These are phyloP conservation scores for Thozetella sp. DNA, from an alignment of 495 filamentous ascomycete genomes.

Conservation along the genomic window DNA sequence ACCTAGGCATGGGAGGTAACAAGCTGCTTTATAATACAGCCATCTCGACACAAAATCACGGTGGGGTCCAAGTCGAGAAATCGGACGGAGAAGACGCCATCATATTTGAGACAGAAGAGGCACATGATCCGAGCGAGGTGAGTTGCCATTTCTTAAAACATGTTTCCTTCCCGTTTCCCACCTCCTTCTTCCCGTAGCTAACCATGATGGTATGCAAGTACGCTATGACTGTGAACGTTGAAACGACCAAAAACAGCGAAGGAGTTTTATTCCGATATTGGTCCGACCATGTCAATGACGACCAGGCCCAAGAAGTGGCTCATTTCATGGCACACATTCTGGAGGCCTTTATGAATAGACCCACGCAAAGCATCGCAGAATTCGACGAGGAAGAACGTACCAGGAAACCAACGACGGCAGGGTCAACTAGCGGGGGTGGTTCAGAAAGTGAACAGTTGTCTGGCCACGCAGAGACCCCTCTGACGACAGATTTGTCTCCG, in stretches of 20 bases:
- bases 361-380: slow-evolving; percentile 7
- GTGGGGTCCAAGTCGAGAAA: not conserved
- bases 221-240: slow-evolving; percentile 56
- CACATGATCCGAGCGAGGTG: slow-evolving; percentile 26
- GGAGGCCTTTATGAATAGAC: slow-evolving; percentile 36
- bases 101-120: slow-evolving; percentile 20
- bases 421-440: not conserved
- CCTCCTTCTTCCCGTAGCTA: not conserved
- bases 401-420: not conserved
- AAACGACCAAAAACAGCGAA: slow-evolving; percentile 46
- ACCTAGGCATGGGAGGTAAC: slow-evolving; percentile 44
- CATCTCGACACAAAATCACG: slow-evolving; percentile 38
- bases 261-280: slow-evolving; percentile 60
- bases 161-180: not conserved
- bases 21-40: slow-evolving; percentile 59
- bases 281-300: slow-evolving; percentile 40
- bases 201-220: slow-evolving; percentile 31
- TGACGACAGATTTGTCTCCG: not conserved
- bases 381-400: slow-evolving; percentile 7
- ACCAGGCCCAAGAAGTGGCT: slow-evolving; percentile 48
- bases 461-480: not conserved
- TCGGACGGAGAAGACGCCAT: not conserved
- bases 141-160: slow-evolving; percentile 2
- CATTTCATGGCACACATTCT: slow-evolving; percentile 45
- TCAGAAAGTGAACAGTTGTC: not conserved